Evolutionary conservation across 164 flowering plant genomes (phyloP), one percentile per base, ranked within the genome.

Genomic region (Vitis amurensis): DNA sequence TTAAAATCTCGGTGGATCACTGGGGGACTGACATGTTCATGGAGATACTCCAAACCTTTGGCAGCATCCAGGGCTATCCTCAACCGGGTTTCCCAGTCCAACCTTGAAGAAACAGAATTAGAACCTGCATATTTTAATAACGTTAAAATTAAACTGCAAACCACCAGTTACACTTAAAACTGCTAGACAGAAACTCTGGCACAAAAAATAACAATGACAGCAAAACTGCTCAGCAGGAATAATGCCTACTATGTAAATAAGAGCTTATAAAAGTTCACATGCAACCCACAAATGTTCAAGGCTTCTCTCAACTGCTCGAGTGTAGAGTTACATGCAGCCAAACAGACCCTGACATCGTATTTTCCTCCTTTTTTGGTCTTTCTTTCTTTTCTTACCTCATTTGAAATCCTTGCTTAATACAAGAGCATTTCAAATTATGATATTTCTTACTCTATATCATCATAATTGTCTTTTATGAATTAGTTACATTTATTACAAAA

Each of bases 1-100:
- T 94, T 92, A 74, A 92, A 91, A 81, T 94, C 99, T 80, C 98
- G 84, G 78, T 94, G 98, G 75, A 92, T 94, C 57, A 94, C 93
- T 16, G 99, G 98, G 11, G 99, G 98, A 58, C 70, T 86, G 52
- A 90, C 82, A 67, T 87, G 97, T 72, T 93, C 98, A 69, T 95
- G 99, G 16, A 95, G 95, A 82, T 90, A 93, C 71, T 91, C 99
- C 74, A 93, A 82, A 57, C 99, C 98, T 77, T 89, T 95, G 4
- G 99, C 99, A 72, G 99, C 97, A 75, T 93, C 98, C 62, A 93
- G 81, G 59, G 94, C 98, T 69, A 93, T 89, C 78, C 85, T 88
- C 81, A 95, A 61, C 11, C 99, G 87, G 57, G 90, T 95, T 73
- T 84, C 93, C 98, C 99, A 95, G 47, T 90, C 88, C 85, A 94